Conservation (phyloP, 192 early-diverging fungal species). For the Lunasporangiospora selenospora region DNA sequence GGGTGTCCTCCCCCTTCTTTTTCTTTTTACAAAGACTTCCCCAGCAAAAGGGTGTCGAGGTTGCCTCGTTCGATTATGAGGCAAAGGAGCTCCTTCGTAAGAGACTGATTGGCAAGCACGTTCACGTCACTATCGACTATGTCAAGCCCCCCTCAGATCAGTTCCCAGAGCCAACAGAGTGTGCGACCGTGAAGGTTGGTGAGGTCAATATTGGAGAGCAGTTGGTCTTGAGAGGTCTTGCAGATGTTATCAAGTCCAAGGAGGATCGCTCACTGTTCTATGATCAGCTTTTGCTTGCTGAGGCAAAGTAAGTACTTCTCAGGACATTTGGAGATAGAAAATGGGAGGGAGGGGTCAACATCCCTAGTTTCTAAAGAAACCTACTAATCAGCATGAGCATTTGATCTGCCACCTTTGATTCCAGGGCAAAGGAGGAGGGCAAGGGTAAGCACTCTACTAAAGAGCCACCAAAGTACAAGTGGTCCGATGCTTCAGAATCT, state of each 20-base stretch:
- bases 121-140: conserved; percentile 78
- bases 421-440: conserved; percentile 65
- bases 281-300: conserved; percentile 85
- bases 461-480: conserved; percentile 74
- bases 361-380: no score
- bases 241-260: conserved; percentile 86
- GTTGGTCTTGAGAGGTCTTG: conserved; percentile 73
- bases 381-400: conserved; percentile 19
- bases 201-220: conserved; percentile 65
- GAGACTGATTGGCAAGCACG: conserved; percentile 87
- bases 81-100: conserved; percentile 91
- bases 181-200: conserved; percentile 80
- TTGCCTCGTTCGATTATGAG: conserved; percentile 84
- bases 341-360: no score
- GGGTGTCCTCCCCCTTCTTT: not conserved
- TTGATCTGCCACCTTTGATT: conserved; percentile 1
- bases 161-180: conserved; percentile 82
- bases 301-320: conserved; percentile 62
- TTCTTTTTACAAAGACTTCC: conserved; percentile 12
- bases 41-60: conserved; percentile 68
- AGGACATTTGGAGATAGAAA: no score
- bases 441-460: conserved; percentile 90
- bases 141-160: conserved; percentile 87
- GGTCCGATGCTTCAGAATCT: conserved; percentile 84
- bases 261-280: conserved; percentile 86